These are phyloP conservation scores for Aureobasidium sp. DNA, from an alignment of 2,329 filamentous ascomycete species.

Conservation along the genomic window DNA sequence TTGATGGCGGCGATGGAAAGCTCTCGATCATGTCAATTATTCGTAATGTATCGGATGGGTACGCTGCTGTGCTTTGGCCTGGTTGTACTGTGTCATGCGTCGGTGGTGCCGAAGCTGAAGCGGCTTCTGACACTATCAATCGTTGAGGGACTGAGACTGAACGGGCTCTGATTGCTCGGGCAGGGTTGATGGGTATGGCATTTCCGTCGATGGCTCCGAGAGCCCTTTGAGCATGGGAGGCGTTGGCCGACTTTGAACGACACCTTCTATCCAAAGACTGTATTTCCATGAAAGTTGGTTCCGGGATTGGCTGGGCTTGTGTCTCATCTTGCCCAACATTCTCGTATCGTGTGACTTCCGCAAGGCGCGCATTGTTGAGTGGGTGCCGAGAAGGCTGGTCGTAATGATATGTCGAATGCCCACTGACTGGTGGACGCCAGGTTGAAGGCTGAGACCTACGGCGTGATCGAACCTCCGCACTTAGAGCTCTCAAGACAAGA, in stretches of 20 bases:
- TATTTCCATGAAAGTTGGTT: not conserved
- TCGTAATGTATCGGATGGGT: conserved; percentile 14
- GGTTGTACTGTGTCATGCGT: not conserved
- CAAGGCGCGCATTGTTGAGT: conserved; percentile 16
- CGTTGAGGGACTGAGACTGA: conserved; percentile 14
- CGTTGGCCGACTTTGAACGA: conserved; percentile 6
- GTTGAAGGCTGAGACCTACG: not conserved
- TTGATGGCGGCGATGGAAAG: conserved; percentile 22
- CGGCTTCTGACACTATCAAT: not conserved
- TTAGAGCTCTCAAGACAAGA: not conserved
- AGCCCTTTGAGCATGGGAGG: conserved; percentile 15
- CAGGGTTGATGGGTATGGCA: conserved; percentile 18
- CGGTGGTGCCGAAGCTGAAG: not conserved
- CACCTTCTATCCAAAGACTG: not conserved
- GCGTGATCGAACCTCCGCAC: not conserved
- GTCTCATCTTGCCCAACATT: not conserved
- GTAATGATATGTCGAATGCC: conserved; percentile 20
- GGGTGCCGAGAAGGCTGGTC: conserved; percentile 19
- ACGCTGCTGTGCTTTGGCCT: not conserved
- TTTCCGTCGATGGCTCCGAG: conserved; percentile 18
- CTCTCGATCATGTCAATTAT: conserved; percentile 18
- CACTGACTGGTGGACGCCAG: conserved; percentile 27
- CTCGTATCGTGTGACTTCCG: not conserved
- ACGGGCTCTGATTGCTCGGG: conserved; percentile 15
- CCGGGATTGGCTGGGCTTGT: not conserved